These are phyloP conservation scores for Metarhizium anisopliae DNA, from an alignment of 2,329 filamentous ascomycete species.

Conservation along the genomic window DNA sequence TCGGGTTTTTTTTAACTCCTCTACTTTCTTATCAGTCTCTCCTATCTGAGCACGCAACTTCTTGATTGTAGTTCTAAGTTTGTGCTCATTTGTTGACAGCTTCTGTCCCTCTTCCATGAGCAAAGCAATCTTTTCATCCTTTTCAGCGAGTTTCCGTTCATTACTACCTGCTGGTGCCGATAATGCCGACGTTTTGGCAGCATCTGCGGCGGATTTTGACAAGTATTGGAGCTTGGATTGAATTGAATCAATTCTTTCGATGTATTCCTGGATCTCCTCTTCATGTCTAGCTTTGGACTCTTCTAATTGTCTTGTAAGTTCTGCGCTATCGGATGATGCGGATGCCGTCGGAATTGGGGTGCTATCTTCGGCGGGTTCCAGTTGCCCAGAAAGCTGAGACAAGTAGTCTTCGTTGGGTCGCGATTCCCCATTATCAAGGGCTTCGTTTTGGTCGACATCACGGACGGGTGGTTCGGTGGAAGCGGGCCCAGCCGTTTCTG, in stretches of 20 bases:
- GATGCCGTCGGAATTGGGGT: not conserved
- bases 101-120: constrained; percentile 90
- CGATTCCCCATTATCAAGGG: not conserved
- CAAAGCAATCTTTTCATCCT: constrained; percentile 81
- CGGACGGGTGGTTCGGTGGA: not conserved
- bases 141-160: constrained; percentile 78
- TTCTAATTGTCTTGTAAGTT: constrained; percentile 13
- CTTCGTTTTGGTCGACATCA: not conserved
- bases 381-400: not conserved
- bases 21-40: constrained; percentile 56
- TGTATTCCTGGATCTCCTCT: constrained; percentile 73
- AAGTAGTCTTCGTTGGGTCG: not conserved
- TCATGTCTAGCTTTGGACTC: constrained; percentile 41
- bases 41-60: constrained; percentile 61
- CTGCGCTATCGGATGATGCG: not conserved
- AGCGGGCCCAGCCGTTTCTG: not conserved
- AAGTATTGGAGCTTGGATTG: constrained; percentile 88
- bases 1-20: constrained; percentile 48
- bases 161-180: constrained; percentile 53
- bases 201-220: constrained; percentile 67
- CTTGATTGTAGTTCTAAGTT: constrained; percentile 74
- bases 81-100: constrained; percentile 77
- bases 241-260: constrained; percentile 85
- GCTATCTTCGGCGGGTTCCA: not conserved
- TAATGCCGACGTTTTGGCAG: constrained; percentile 60